Evolutionary conservation across 192 early-diverging fungal genomes (phyloP), one percentile per base, ranked within the genome.

Genomic region (Coemansia sp.): DNA sequence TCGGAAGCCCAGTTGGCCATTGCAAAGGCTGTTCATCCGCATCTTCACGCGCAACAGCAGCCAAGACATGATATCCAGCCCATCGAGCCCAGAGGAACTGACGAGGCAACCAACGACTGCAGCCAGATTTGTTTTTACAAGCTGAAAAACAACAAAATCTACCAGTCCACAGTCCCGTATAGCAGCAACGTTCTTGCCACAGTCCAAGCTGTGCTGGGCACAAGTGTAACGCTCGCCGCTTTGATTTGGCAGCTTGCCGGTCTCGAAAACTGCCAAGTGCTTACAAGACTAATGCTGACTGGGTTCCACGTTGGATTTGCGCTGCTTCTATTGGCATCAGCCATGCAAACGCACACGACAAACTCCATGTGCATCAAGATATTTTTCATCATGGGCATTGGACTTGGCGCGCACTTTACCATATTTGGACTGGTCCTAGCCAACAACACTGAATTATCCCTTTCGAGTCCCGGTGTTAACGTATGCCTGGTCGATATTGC

Each of bases 321-420:
- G 35, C 65, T 67, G 4, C 49, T 71, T 29, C 35, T 77, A 4
- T 0, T 65, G 11, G 75, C 58, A 1, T 71, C 69, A 0, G 75
- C 75, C 0, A 53, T 71, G 48, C 75, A 77, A 19, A 68, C 69
- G 7, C 69, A 77, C 14, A 27, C 57, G 16, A 62, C 45, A 1
- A 68, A 77, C 62, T 51, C 54, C 12, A 39, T 31, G 53, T 77
- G 69, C 49, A 52, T 71, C 57, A 77, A 77, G 49, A 68, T 64
- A 27, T 77, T 77, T 16, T 26, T 71, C 12, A 74, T 74, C 43
- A 52, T 74, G 31, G 47, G 14, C 10, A n/a, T 61, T 2, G 72
- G 61, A 7, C 26, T 74, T 3, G 55, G 57, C 6, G 62, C 58
- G 9, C 65, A 74, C 21, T 68, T 61, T 21, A 16, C 35, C 16